A percentile compares a stretch with the other conserved stretches of the same genome.
These are phyloP conservation scores for Chaetomium sp. DNA, from an alignment of 2,329 filamentous ascomycete species.

Conservation along the genomic window DNA sequence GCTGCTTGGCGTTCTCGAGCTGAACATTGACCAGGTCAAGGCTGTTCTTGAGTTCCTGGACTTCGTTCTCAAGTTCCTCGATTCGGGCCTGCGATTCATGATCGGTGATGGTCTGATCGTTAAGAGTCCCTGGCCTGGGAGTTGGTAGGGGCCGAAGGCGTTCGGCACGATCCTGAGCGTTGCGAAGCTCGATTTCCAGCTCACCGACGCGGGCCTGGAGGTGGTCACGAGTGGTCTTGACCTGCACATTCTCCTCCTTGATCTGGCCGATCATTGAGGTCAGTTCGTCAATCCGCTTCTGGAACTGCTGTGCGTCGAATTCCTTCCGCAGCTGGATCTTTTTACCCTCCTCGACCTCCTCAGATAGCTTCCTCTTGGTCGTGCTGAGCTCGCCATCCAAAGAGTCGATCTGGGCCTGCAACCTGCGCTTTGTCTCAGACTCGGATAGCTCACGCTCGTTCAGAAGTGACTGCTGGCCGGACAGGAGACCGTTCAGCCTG, in stretches of 20 bases:
- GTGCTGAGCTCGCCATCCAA: slow-evolving; percentile 72
- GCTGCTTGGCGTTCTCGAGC: slow-evolving; percentile 70
- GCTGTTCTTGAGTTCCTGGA: slow-evolving; percentile 80
- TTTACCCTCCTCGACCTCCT: slow-evolving; percentile 78
- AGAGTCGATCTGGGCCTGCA: slow-evolving; percentile 70
- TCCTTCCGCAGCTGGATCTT: slow-evolving; percentile 79
- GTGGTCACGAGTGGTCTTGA: slow-evolving; percentile 84
- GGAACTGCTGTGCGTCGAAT: slow-evolving; percentile 79
- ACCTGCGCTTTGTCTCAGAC: slow-evolving; percentile 70
- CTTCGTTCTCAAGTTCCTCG: slow-evolving; percentile 76
- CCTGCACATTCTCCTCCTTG: slow-evolving; percentile 78
- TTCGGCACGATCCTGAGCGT: slow-evolving; percentile 79
- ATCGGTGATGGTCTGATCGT: slow-evolving; percentile 33
- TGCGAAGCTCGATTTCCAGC: slow-evolving; percentile 77
- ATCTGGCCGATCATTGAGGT: slow-evolving; percentile 70
- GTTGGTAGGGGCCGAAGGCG: slow-evolving; percentile 76
- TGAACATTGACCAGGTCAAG: slow-evolving; percentile 75
- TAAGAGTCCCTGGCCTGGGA: slow-evolving; percentile 40
- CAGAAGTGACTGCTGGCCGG: slow-evolving; percentile 78
- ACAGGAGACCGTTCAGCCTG: slow-evolving; percentile 73
- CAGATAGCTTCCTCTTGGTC: slow-evolving; percentile 74
- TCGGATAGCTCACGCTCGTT: slow-evolving; percentile 88
- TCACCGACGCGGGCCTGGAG: slow-evolving; percentile 85
- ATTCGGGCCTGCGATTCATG: slow-evolving; percentile 51
- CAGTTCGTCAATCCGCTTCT: slow-evolving; percentile 89